These are phyloP conservation scores for Sporothrix protearum DNA, from an alignment of 2,329 filamentous ascomycete species.

Conservation along the genomic window DNA sequence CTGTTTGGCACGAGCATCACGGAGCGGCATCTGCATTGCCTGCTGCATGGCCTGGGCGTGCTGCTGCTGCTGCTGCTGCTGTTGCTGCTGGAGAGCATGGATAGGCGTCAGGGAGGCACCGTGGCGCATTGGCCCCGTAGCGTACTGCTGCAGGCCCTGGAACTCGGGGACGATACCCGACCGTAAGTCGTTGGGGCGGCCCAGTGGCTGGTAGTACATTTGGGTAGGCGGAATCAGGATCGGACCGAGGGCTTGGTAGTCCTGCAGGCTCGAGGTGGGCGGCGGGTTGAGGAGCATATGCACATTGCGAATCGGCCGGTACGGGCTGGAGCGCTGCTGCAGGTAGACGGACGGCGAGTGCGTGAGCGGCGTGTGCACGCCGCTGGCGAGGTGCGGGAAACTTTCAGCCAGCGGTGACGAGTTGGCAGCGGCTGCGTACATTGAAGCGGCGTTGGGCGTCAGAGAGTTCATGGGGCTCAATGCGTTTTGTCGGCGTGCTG, in stretches of 20 bases:
- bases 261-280: conserved; percentile 72
- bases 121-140: conserved; percentile 17
- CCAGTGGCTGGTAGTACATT: conserved; percentile 80
- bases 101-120: conserved; percentile 22
- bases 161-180: conserved; percentile 69
- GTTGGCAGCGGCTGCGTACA: conserved; percentile 55
- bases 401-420: conserved; percentile 69
- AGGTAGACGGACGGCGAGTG: conserved; percentile 86
- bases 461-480: conserved; percentile 49
- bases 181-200: conserved; percentile 63
- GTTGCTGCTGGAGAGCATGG: conserved; percentile 24
- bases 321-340: conserved; percentile 84
- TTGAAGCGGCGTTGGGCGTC: conserved; percentile 37
- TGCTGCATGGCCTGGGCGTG: conserved; percentile 10
- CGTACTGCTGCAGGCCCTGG: conserved; percentile 20
- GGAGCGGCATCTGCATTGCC: conserved; percentile 12
- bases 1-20: conserved; percentile 13
- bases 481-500: conserved; percentile 52
- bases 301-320: conserved; percentile 83
- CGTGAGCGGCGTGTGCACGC: conserved; percentile 61
- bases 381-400: conserved; percentile 44
- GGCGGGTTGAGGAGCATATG: conserved; percentile 89
- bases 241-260: conserved; percentile 56
- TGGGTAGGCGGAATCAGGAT: conserved; percentile 56
- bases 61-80: conserved; percentile 13